A percentile compares a stretch with the other conserved stretches of the same genome.
phyloP scores from a whole-genome alignment of 441 rosid genomes.

The Viola pubescens region DNA sequence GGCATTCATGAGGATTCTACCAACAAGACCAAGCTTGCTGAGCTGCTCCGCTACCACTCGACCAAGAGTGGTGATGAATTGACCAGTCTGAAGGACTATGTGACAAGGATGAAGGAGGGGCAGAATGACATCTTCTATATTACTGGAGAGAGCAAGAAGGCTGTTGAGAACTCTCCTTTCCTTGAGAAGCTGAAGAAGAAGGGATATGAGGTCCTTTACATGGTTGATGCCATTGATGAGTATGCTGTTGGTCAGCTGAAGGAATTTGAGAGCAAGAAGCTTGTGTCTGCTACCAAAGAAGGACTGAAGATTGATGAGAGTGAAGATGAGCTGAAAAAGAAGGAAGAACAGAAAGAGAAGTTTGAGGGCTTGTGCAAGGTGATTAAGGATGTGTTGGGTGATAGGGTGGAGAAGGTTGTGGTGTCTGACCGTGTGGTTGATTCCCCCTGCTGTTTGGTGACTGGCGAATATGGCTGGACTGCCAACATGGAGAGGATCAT shows the following conservation, averaged over 20 bases:
- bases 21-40: conserved; percentile 75
- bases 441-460: conserved; percentile 79
- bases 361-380: conserved; percentile 78
- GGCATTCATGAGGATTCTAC: conserved; percentile 90
- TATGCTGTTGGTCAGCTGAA: conserved; percentile 81
- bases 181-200: conserved; percentile 80
- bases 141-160: conserved; percentile 94
- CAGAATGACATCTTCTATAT: conserved; percentile 79
- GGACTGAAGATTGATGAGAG: conserved; percentile 68
- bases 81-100: conserved; percentile 87
- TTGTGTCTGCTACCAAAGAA: conserved; percentile 84
- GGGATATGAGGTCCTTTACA: conserved; percentile 78
- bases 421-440: conserved; percentile 76
- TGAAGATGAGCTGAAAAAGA: conserved; percentile 66
- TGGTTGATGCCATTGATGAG: conserved; percentile 94
- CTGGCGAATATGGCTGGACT: conserved; percentile 71
- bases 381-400: conserved; percentile 69
- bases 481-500: conserved; percentile 88
- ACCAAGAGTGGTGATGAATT: conserved; percentile 86
- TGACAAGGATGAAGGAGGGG: conserved; percentile 92
- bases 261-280: conserved; percentile 83
- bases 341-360: conserved; percentile 44
- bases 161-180: conserved; percentile 94
- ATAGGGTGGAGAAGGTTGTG: conserved; percentile 72
- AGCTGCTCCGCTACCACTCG: conserved; percentile 74